Base-by-base conservation (phyloP, 108 stramenopile species). In the Stephanodiscus minutulus region DNA sequence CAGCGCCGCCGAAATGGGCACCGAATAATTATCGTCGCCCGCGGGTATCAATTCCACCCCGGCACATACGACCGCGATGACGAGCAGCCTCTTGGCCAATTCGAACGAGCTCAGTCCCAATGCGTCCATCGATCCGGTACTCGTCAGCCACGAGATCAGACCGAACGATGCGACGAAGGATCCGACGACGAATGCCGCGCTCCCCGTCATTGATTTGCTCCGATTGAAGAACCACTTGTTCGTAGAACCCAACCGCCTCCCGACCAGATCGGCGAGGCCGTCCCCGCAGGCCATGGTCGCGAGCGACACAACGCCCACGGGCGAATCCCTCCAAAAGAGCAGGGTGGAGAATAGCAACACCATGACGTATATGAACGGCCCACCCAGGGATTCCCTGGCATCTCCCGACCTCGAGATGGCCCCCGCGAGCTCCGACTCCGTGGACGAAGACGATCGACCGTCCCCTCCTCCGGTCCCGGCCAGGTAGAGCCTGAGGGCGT, bases 251-350 rank as follows among this genome's bases (percentile, higher is more conserved):
- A 61, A 87, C 9, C 88, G 64, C 52, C 93, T 76, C 43, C 93
- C 93, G 15, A 91, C 63, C 25, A 94, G 64, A 77, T 94, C 93
- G 0, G 93, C 93, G 63, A 93, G 72, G 7, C 93, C 93, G 62
- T 94, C 93, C 21, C 93, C 93, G 5, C 80, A 87, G 8, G 90
- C 88, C 93, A 94, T 86, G n/a, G 84, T 85, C 24, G 74, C 72
- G 0, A 91, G 46, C 0, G 93, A 80, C 7, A 91, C 77, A 27
- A 90, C 64, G 7, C 88, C 89, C 0, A 82, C 68, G 17, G 82
- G 62, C 18, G 69, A 76, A 65, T 82, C 70, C 13, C 83, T 66
- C 86, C 88, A 94, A 74, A 87, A 94, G 52, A 79, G 36, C 3
- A 87, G n/a, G 50, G 87, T 91, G 33, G 79, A 75, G 15, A 67